phyloP scores from a whole-genome alignment of 805 yeast genomes.

The Myxozyma vanderwaltii region DNA sequence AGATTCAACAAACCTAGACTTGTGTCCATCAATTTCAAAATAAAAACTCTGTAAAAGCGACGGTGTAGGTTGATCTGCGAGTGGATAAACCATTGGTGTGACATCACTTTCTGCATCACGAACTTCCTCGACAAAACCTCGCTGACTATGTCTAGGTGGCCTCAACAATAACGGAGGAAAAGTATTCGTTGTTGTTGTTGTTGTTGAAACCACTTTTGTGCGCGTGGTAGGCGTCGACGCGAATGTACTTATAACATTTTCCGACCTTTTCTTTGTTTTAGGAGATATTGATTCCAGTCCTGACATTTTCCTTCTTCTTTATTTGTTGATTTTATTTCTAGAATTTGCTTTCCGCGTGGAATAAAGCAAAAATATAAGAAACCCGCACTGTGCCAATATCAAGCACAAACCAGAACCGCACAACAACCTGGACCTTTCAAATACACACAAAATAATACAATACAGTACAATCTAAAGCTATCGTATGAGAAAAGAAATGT shows the following conservation, averaged over 20 bases:
- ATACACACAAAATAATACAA: too few relatives aligned
- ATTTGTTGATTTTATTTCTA: too few relatives aligned
- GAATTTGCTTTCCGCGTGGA: too few relatives aligned
- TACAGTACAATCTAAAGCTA: too few relatives aligned
- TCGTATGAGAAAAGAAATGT: too few relatives aligned
- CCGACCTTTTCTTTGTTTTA: too few relatives aligned
- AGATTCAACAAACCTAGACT: constrained; percentile 38
- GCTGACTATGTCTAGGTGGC: constrained; percentile 16
- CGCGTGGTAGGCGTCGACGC: constrained; percentile 31
- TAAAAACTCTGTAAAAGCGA: constrained; percentile 39
- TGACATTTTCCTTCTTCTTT: too few relatives aligned
- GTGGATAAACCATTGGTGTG: constrained; percentile 36
- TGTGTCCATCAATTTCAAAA: constrained; percentile 38
- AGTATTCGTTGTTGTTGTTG: constrained; percentile 34
- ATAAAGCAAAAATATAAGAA: too few relatives aligned
- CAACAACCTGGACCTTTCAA: too few relatives aligned
- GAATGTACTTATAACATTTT: constrained; percentile 7
- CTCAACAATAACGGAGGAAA: constrained; percentile 31
- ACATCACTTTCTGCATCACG: constrained; percentile 1
- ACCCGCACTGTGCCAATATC: too few relatives aligned
- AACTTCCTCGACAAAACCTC: neutral
- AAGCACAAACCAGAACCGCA: too few relatives aligned
- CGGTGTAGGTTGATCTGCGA: constrained; percentile 43
- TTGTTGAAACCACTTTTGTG: constrained; percentile 33
- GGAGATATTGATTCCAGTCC: too few relatives aligned